Evolutionary conservation across 495 filamentous ascomycete species (phyloP), one percentile per base, ranked within the genome.

Genomic region (Neurospora hispaniola): DNA sequence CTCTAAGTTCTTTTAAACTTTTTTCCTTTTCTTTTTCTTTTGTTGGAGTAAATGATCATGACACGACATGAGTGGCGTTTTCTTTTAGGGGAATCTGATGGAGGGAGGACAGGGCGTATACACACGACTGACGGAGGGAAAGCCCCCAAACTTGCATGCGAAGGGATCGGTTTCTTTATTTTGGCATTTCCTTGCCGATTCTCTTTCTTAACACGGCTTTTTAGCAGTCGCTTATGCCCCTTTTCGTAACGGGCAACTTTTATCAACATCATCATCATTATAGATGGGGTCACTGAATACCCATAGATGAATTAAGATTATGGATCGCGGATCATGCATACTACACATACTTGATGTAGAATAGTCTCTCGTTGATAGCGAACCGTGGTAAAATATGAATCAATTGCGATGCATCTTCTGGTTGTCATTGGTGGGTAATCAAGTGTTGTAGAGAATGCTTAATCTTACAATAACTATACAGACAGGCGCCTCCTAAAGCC

Each of bases 1-100:
- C 86, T 90, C 69, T 85, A 73, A 80, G 69, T 69, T 71, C 59
- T 62, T 62, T 4, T 11, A 4, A 1, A 8, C 35, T 38, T 9
- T 31, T 23, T n/a, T 12, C 42, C 11, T 5, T 16, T 71, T 11
- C 2, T 16, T 71, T 35, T 27, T 35, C 7, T 16, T 41, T 23
- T 31, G 42, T 62, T 62, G 23, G 23, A 59, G 1, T 0, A 4
- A 31, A 59, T 16, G 23, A 59, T 59, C 23, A 59, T 59, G 48
- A 62, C 12, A 62, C 16, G 23, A 62, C 20, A 54, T 54, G 46
- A 54, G 20, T 31, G 48, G 48, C 23, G 54, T 62, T 62, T 59
- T 43, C 14, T 38, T 5, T 38, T 38, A 6, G 42, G 16, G 11
- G 14, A 7, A 16, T 44, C 3, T 0, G 18, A n/a, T n/a, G 43